Base-by-base conservation (phyloP, 768 basidiomycete species). In the Amanita molliuscula region DNA sequence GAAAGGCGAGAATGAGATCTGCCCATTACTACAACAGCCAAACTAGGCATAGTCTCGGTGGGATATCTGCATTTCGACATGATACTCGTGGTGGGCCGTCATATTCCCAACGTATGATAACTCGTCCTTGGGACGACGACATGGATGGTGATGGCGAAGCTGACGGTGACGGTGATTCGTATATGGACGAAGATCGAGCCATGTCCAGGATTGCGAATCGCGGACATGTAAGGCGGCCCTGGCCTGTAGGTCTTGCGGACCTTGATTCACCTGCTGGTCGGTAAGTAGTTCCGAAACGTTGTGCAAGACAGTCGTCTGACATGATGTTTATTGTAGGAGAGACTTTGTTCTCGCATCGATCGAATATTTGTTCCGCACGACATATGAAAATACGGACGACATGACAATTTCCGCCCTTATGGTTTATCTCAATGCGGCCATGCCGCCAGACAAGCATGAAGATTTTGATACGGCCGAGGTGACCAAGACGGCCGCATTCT, bases 401-500 rank as follows among this genome's bases (percentile, higher is more conserved):
- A 69, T 88, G 67, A 77, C 77, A 6, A 79, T 88, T 58, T 81
- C 82, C 2, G 67, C 81, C 7, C 67, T 88, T 21, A 66, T 88
- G 29, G 74, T 80, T 3, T 86, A 84, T 62, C 71, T 88, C 50
- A 88, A 88, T 58, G 78, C 84, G 2, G 84, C 84, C 4, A 76
- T 88, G 67, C 86, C 86, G 3, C 70, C 68, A 23, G 85, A 87
- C 60, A 88, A 88, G 64, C 79, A 86, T 59, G 85, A 88, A 66
- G 85, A 88, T 55, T 88, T 85, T 54, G 85, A 88, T 62, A 85
- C 83, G 10, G 72, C 73, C 1, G 86, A 88, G 65, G 83, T 88
- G 15, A 73, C 73, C 5, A 69, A 70, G 43, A 72, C 71, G 3
- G 74, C 74, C 11, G 74, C 67, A 1, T 56, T 61, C 10, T 56